Evolutionary conservation across 495 filamentous ascomycete genomes (phyloP), one percentile per base, ranked within the genome.

Genomic region (Neurospora sp.): DNA sequence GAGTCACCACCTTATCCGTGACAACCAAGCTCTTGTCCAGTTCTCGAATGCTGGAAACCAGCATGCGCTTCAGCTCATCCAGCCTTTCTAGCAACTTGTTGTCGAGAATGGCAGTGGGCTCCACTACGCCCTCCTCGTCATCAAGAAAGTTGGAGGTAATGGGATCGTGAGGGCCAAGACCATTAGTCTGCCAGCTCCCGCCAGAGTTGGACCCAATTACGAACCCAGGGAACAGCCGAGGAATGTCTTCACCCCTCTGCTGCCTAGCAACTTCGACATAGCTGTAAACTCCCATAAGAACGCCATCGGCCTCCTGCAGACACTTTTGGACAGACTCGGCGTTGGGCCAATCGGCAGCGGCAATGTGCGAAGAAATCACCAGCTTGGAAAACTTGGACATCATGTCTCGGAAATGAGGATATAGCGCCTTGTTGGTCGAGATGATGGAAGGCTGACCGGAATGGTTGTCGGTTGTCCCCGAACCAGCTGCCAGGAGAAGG

Each of bases 381-480:
- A 99, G 86, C 81, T 98, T 99, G 44, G 96, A 98, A 82, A 98
- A 98, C 76, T 96, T 93, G 6, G 96, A 98, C 96, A 99, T 99
- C 91, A 97, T 98, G 78, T 98, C 96, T 69, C 96, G 89, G 82
- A 98, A 99, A 83, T 98, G 94, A 39, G 96, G 96, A 77, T 98
- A 98, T 59, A 99, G 85, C 3, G 93, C 90, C 82, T 97, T 97
- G 82, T 99, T 99, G 8, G 94, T 94, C 8, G 93, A 96, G 70
- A 99, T 99, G 79, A 98, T 98, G n/a, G 96, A 98, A 39, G 96
- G 96, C 74, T 97, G 96, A 61, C 96, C 96, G 12, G 96, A 99
- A 79, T 99, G 96, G 76, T 98, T 98, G 79, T 99, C 96, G 2
- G 96, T 99, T 4, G 96, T 98, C 69, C 93, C 93, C 9, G 96